Base-by-base conservation (phyloP, 768 basidiomycete genomes). In the Chlorophyllum brunneum region DNA sequence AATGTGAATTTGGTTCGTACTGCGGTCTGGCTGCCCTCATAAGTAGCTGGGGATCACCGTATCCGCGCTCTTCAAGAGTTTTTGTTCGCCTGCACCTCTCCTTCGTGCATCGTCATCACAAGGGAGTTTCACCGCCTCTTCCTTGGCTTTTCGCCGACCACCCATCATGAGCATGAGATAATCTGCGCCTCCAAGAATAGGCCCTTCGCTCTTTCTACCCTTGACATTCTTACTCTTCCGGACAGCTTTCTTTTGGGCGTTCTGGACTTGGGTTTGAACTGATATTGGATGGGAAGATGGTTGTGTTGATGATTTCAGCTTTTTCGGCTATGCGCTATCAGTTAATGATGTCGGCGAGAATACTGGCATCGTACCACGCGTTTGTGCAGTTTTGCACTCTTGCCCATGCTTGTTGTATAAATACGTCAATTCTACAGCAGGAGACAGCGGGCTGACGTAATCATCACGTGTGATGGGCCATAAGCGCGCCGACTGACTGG, bases 111-210 rank as follows among this genome's bases (percentile, higher is more conserved):
- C 41, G 24, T 64, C 59, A n/a, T 62, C 58, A 22, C 54, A 64
- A 15, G 80, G 78, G 36, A 90, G 63, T 58, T 86, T 90, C 37
- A 71, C 62, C 5, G 84, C 86, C 65, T 90, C 89, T 61, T 79
- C 74, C 48, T 68, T 73, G 11, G 82, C 86, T 61, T 79, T 86
- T 59, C 76, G 75, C 54, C 88, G 72, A n/a, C 86, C 74, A 15
- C 88, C 87, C 74, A 83, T 73, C 73, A 88, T 69, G 56, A 91
- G 63, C 9, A 78, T 73, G 40, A 92, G 82, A 61, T 91, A 92
- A 65, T 92, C 89, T 26, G 84, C 88, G 16, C 79, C 86, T 16
- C 85, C 87, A 31, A 90, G 70, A 2, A 90, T 76, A 47, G 63
- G 76, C 0, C 67, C 73, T 11, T 66, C 74, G 16, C 60, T 58